Evolutionary conservation across 192 early-diverging fungal species (phyloP).

Genomic region (Spizellomyces punctatus): DNA sequence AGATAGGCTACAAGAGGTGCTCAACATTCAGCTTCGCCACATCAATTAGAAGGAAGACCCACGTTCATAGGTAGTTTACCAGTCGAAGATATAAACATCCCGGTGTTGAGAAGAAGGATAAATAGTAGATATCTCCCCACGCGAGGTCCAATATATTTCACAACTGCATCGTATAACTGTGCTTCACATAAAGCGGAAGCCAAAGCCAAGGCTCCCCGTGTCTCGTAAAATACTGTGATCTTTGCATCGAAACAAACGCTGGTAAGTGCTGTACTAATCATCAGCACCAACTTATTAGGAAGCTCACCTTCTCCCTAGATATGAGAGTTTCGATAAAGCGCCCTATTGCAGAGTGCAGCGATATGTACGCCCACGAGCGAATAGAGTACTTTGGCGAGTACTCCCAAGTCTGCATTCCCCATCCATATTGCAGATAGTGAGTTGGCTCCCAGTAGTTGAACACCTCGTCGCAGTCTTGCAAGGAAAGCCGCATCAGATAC

Average conservation of each 20-base stretch:
- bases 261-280: background rate
- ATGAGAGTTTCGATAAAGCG: constrained; percentile 25
- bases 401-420: constrained; percentile 95
- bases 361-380: constrained; percentile 83
- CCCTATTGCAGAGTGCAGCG: constrained; percentile 56
- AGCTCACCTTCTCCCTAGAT: constrained; percentile 22
- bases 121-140: constrained; percentile 70
- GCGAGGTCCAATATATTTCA: constrained; percentile 59
- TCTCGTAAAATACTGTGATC: constrained; percentile 62
- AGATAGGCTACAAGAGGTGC: constrained; percentile 63
- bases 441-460: constrained; percentile 98
- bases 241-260: constrained; percentile 13
- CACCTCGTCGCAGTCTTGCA: constrained; percentile 83
- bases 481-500: background rate
- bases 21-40: background rate
- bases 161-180: constrained; percentile 66
- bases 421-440: constrained; percentile 82
- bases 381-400: constrained; percentile 88
- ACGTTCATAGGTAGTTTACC: constrained; percentile 48
- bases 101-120: constrained; percentile 70
- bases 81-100: constrained; percentile 82
- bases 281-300: too few species aligned
- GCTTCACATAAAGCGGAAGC: constrained; percentile 70
- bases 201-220: constrained; percentile 66
- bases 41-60: background rate